These are phyloP conservation scores for Glomus cerebriforme DNA, from an alignment of 192 early-diverging fungal genomes.

Conservation along the genomic window DNA sequence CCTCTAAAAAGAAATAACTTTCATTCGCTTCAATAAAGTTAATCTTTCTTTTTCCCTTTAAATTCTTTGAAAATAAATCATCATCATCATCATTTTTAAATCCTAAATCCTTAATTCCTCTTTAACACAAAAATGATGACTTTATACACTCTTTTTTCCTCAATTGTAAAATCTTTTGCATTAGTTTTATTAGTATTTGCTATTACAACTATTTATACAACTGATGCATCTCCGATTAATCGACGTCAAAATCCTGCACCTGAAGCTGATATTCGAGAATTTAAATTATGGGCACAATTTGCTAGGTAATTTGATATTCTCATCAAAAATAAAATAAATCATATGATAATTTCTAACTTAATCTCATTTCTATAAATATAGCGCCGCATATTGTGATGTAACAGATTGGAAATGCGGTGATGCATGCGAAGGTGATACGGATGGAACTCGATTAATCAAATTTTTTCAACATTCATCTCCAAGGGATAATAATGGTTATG, in stretches of 20 bases:
- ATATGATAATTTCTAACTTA: not conserved
- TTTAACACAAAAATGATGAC: not conserved
- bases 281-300: conserved; percentile 10
- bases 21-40: not conserved
- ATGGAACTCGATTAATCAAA: not conserved
- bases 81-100: too few species aligned
- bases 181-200: not conserved
- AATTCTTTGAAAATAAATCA: too few species aligned
- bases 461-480: not conserved
- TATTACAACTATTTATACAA: not conserved
- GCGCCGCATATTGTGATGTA: conserved; percentile 22
- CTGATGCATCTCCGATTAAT: not conserved
- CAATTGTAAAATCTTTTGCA: not conserved
- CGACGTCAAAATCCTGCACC: not conserved
- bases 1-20: not conserved
- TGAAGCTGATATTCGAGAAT: not conserved
- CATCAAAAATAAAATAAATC: too few species aligned
- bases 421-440: not conserved
- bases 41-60: not conserved
- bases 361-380: not conserved
- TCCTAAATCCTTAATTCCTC: too few species aligned
- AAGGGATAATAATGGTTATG: conserved; percentile 20
- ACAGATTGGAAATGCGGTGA: conserved; percentile 18
- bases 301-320: not conserved
- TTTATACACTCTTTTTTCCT: not conserved